Evolutionary conservation across 805 yeast genomes (phyloP), one percentile per base, ranked within the genome.

Genomic region (Helenozyma rhizophorensis): DNA sequence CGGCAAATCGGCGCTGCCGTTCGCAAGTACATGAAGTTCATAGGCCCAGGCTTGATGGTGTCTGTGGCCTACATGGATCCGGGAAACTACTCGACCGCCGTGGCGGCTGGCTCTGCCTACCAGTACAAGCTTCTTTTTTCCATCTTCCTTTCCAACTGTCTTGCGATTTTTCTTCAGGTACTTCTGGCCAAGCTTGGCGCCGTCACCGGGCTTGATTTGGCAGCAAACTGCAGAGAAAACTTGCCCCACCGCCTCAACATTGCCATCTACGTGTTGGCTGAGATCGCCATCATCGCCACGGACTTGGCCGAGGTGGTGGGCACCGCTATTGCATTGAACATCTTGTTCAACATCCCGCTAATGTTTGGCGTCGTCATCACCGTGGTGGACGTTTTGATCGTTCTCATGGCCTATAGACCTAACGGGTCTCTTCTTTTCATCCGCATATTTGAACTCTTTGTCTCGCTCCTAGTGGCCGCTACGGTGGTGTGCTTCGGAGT

Each of bases 301-400:
- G 98, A 90, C 61, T 72, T 93, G 43, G 97, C 98, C 1, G 97
- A 90, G 55, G 96, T 90, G 22, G 90, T 93, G 16, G 98, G 98
- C n/a, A 86, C 96, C 3, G 97, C 97, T 3, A 87, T 90, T 36
- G 82, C 97, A 1, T 69, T 90, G 36, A 87, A 93, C 47, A 86
- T 90, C 35, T 62, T 93, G 26, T 78, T 89, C 53, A 72, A 75
- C 2, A 65, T 93, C 6, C 97, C 97, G 0, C 63, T 93, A 13
- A 70, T 85, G 6, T 68, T 77, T 4, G 98, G 98, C 21, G 95
- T 90, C 11, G 60, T 87, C 3, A 57, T 90, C 32, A 90, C 97
- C 0, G 80, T 87, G 14, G 61, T 86, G 3, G 98, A 90, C 50
- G 96, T 90, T 6, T 56, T 90, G 34, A 68, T 90, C 25, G 94